Evolutionary conservation across 2,329 filamentous ascomycete species (phyloP), one percentile per base, ranked within the genome.

Genomic region (Phaeosphaeriaceae sp.): DNA sequence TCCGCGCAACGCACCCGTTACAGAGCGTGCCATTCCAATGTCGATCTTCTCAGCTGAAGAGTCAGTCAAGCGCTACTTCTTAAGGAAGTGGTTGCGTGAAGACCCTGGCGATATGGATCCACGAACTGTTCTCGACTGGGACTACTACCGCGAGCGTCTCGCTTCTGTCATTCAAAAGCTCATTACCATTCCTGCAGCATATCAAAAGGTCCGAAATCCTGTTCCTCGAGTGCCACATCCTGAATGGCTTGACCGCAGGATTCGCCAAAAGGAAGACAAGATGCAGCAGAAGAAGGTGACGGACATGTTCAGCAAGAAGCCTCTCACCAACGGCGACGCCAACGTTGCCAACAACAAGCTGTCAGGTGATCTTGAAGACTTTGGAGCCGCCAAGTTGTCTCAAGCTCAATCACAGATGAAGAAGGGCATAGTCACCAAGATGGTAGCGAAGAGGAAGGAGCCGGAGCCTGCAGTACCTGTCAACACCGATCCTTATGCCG

Each of bases 221-320:
- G 94, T 98, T 1, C 96, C 95, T 15, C 86, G 96, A 65, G 93
- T 99, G 13, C 85, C 91, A 7, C 96, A 99, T 79, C 95, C 95
- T 0, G 96, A 99, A 55, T 99, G 95, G 95, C 85, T 99, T 32
- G 93, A 97, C 71, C 88, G 93, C 59, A 87, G 94, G 54, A 97
- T 99, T 78, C 92, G 95, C 67, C 90, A 91, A 77, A 98, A 97
- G 78, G 95, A 99, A 57, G 95, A 99, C 80, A 94, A 91, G 75
- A 90, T 98, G 84, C 97, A 99, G 82, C 95, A 99, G 80, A 97
- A 94, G 82, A 99, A 99, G 81, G 91, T 99, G 83, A 99, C 94
- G 0, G 95, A 98, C 72, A 83, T 97, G 68, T 97, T 99, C 73
- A 84, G 78, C 71, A 91, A 90, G 75, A 88, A 84, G 48, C 91